Conservation (phyloP, 257 asterid species). For the Thymus quinquecostatus region DNA sequence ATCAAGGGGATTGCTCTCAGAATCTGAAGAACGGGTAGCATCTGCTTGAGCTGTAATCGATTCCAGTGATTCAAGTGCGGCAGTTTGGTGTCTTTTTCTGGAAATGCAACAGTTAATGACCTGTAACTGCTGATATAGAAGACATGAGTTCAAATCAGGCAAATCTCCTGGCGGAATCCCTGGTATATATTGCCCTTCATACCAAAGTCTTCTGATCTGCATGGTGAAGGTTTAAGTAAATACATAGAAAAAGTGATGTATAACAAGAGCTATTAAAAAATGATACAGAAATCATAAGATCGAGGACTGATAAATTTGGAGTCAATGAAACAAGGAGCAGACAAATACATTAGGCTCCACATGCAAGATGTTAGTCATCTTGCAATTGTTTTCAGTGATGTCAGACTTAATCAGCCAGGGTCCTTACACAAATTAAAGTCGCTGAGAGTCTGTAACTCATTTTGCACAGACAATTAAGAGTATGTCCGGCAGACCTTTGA, state of each 20-base stretch:
- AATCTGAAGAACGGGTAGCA: slow-evolving; percentile 42
- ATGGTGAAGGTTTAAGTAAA: slow-evolving; percentile 33
- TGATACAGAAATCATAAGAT: neutral
- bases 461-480: neutral
- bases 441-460: neutral
- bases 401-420: slow-evolving; percentile 8
- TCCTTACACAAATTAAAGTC: neutral
- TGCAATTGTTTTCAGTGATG: neutral
- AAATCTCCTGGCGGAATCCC: slow-evolving; percentile 84
- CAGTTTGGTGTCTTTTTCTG: slow-evolving; percentile 74
- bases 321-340: slow-evolving; percentile 4
- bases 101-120: slow-evolving; percentile 96
- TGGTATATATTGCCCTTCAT: slow-evolving; percentile 87
- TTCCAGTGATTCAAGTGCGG: slow-evolving; percentile 82
- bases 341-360: slow-evolving; percentile 17
- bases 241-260: slow-evolving; percentile 27
- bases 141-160: slow-evolving; percentile 92
- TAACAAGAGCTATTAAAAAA: slow-evolving; percentile 28
- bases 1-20: slow-evolving; percentile 51
- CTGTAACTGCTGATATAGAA: slow-evolving; percentile 93
- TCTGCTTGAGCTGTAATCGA: slow-evolving; percentile 56
- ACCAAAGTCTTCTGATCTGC: slow-evolving; percentile 96
- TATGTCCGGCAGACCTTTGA: slow-evolving; percentile 3
- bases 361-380: slow-evolving; percentile 17
- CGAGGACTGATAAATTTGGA: neutral